Conservation (phyloP, 345 rosid species). For the rapeseed (Brassica napus) region Da-Ae NC_063450.1:41282001-41282500, state of each 20-base stretch:
- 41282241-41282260: neutral
- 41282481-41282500: neutral
- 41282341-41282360: neutral
- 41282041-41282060: neutral
- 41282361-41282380: neutral
- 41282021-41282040: conserved; percentile 10
- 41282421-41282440: neutral
- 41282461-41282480: neutral
- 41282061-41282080: neutral
- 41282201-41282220: neutral
- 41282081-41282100: neutral
- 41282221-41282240: neutral
- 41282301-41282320: neutral
- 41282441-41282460: neutral
- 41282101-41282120: neutral
- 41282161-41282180: neutral
- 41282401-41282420: neutral
- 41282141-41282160: neutral
- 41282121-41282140: neutral
- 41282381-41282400: neutral
- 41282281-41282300: neutral
- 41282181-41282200: neutral
- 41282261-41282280: neutral
- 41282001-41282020: conserved; percentile 13
- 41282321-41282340: neutral